These are phyloP conservation scores for Ascochyta viciae-villosae DNA, from an alignment of 2,329 filamentous ascomycete species.

Conservation along the genomic window DNA sequence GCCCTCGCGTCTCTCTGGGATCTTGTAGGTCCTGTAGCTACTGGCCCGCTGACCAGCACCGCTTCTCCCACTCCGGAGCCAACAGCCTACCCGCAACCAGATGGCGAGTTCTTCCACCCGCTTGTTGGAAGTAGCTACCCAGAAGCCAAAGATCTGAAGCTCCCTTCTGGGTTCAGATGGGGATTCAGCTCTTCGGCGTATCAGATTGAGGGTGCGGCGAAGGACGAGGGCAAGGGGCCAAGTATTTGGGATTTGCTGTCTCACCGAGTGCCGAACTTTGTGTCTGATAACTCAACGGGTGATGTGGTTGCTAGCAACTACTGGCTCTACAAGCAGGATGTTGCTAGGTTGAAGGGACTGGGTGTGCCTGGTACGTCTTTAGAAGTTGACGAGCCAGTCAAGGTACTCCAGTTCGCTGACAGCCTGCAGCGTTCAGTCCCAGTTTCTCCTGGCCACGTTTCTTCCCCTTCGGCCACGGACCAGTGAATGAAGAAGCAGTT, in stretches of 20 bases:
- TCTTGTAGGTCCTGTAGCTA: slow-evolving; percentile 52
- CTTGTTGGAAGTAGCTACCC: slow-evolving; percentile 48
- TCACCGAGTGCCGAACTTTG: slow-evolving; percentile 50
- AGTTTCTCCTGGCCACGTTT: slow-evolving; percentile 51
- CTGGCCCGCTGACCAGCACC: slow-evolving; percentile 53
- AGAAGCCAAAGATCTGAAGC: slow-evolving; percentile 45
- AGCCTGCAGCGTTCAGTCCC: slow-evolving; percentile 38
- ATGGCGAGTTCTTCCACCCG: slow-evolving; percentile 50
- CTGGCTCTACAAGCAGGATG: slow-evolving; percentile 54
- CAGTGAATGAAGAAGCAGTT: slow-evolving; percentile 47
- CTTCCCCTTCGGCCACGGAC: slow-evolving; percentile 49
- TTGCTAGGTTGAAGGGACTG: slow-evolving; percentile 47
- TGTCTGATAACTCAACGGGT: slow-evolving; percentile 52
- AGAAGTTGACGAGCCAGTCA: neutral
- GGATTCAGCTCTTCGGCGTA: slow-evolving; percentile 52
- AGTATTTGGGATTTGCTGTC: slow-evolving; percentile 55
- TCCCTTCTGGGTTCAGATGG: slow-evolving; percentile 54
- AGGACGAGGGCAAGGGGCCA: slow-evolving; percentile 53
- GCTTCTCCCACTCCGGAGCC: slow-evolving; percentile 54
- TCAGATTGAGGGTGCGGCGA: slow-evolving; percentile 54
- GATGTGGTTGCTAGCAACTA: slow-evolving; percentile 53
- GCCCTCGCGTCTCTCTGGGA: slow-evolving; percentile 56
- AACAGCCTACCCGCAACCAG: slow-evolving; percentile 48
- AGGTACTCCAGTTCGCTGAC: neutral
- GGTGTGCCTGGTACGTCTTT: slow-evolving; percentile 33